Base-by-base conservation (phyloP, 1,284 basidiomycete genomes). In the Fomitopsis pinicola region DNA sequence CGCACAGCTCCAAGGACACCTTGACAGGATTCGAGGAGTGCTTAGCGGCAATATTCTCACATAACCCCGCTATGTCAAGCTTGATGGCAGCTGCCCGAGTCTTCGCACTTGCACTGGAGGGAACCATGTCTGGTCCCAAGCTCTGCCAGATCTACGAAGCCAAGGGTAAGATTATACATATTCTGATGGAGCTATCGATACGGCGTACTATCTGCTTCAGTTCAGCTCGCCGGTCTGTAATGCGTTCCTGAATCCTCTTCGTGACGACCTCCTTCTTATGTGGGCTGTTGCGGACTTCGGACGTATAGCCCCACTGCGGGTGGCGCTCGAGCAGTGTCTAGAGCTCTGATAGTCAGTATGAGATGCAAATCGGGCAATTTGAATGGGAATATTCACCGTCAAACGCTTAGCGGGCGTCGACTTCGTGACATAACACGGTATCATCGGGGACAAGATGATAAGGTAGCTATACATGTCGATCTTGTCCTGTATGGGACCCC, bases 161-260 rank as follows among this genome's bases (percentile, higher is more conserved):
- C 3, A 33, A 7, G 7, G 30, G 30, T n/a, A n/a, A n/a, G n/a
- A n/a, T n/a, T n/a, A n/a, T n/a, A n/a, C n/a, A n/a, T n/a, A n/a
- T n/a, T n/a, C n/a, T n/a, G n/a, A n/a, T n/a, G n/a, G 30, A 33
- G 30, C 4, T 7, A 7, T 33, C 3, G 10, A 38, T 8, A 38
- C 10, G 14, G 10, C 38, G 3, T 15, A 42, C 58, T 44, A 12
- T n/a, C 26, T 28, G 19, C 14, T 46, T 46, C 5, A 26, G 6
- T 14, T 46, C 56, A 6, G 56, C 56, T n/a, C 56, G 42, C 17
- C 56, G 56, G 22, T 57, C 56, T 9, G 56, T 57, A 10, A 57
- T 26, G 30, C 44, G 42, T 4, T 15, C 22, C 6, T 12, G 19
- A 8, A 57, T 38, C 7, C 56, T 9, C 44, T 45, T 46, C 30